These are phyloP conservation scores for Bolboschoenoplectus hybrid DNA, from an alignment of 202 grass and related monocot species.

Conservation along the genomic window DNA sequence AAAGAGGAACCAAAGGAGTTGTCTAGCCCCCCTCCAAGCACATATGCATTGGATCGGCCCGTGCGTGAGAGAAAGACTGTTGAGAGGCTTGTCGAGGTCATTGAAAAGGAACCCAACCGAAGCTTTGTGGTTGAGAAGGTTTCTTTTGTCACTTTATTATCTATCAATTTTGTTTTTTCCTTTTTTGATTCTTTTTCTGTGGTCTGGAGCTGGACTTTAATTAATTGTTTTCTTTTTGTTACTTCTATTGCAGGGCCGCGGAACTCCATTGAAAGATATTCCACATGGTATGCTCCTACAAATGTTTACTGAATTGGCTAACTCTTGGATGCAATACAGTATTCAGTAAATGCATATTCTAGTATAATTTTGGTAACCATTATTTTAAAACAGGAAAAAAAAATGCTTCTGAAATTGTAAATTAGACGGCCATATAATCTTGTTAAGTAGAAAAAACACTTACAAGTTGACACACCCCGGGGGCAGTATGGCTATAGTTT, in stretches of 20 bases:
- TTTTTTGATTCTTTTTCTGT: neutral
- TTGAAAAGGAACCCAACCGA: constrained; percentile 88
- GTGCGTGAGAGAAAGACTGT: constrained; percentile 96
- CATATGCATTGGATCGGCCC: constrained; percentile 76
- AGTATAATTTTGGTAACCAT: constrained; percentile 2
- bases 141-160: constrained; percentile 38
- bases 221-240: constrained; percentile 24
- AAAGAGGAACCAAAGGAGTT: constrained; percentile 65
- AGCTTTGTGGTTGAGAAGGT: constrained; percentile 94
- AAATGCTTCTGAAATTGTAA: neutral
- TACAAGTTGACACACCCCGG: neutral
- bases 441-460: neutral
- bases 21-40: constrained; percentile 44
- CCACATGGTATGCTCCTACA: constrained; percentile 58
- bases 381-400: neutral
- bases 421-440: neutral
- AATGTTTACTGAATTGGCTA: constrained; percentile 27
- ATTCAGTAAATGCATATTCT: neutral
- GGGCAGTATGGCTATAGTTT: constrained; percentile 5
- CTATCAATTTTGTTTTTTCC: constrained; percentile 12
- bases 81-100: constrained; percentile 97
- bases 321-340: constrained; percentile 11
- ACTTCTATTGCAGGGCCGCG: constrained; percentile 67
- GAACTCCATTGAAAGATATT: constrained; percentile 95
- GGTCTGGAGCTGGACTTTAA: neutral